Base-by-base conservation (phyloP, 345 rosid genomes). In the Angophora floribunda region DNA sequence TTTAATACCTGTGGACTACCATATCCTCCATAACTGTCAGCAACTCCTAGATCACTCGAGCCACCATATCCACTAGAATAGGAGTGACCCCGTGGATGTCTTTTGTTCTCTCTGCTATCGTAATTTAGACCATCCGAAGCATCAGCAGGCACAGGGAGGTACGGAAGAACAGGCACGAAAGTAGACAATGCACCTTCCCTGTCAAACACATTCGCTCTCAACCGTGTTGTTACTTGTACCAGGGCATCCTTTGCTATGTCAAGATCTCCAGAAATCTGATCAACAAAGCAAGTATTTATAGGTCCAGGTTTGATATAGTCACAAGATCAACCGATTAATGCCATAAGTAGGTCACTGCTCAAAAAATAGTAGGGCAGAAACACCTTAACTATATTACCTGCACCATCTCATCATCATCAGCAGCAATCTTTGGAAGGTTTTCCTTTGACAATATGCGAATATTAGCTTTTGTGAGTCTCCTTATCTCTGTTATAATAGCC, bases 181-280 rank as follows among this genome's bases (percentile, higher is more conserved):
- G 97, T 87, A 90, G 99, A 93, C 90, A 92, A 91, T 80, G 96
- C 94, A 89, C 97, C 95, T 92, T 98, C 99, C 91, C 98, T 90
- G 84, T 97, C 99, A 92, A 97, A 98, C 86, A 94, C 87, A 87
- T 98, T 98, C 86, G 97, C 98, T 90, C 99, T 96, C 88, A 98
- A 91, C 85, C 99, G 94, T 17, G 93, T 94, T 55, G 95, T 92
- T 88, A 98, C 92, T 93, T 96, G 98, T 82, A 96, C 87, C 52
- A 98, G 97, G 91, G 99, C 99, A 88, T 96, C 99, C 94, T 98
- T 97, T 89, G 97, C 99, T 90, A 94, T 93, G 88, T 97, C 99
- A 91, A 95, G 98, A 89, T 98, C 99, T 89, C 99, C 99, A 78
- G 97, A 89, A 28, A 98, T 97, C 99, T 98, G 92, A 89, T 59